A percentile compares a stretch with the other conserved stretches of the same genome.
These are phyloP conservation scores for Xylariaceae sp. DNA, from an alignment of 2,329 filamentous ascomycete genomes.

Conservation along the genomic window DNA sequence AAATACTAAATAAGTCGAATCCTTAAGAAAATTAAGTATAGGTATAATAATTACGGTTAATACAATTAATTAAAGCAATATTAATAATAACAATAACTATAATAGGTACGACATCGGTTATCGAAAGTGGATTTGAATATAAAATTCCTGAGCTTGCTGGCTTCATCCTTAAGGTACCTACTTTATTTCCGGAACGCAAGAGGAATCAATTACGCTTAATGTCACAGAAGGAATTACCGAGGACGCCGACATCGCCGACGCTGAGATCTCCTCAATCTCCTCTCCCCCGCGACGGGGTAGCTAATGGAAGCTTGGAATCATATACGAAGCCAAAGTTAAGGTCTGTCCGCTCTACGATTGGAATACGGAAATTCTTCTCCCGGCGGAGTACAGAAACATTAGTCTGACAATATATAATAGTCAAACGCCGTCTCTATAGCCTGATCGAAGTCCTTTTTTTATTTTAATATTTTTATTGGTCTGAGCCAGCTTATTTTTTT, in stretches of 20 bases:
- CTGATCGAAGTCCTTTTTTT: too few relatives aligned
- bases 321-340: constrained; percentile 14
- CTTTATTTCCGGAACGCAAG: constrained; percentile 19
- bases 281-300: constrained; percentile 2
- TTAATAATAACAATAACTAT: constrained; percentile 11
- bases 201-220: constrained; percentile 12
- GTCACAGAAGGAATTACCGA: too few relatives aligned
- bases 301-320: constrained; percentile 9
- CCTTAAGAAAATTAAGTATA: constrained; percentile 14
- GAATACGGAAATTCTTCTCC: constrained; percentile 23
- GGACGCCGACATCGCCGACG: too few relatives aligned
- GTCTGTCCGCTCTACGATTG: constrained; percentile 18
- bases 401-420: too few relatives aligned
- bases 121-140: constrained; percentile 30
- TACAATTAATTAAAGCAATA: constrained; percentile 17
- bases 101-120: constrained; percentile 12
- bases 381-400: constrained; percentile 19
- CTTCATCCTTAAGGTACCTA: constrained; percentile 15
- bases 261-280: constrained; percentile 18
- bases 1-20: constrained; percentile 12
- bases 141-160: constrained; percentile 28
- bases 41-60: constrained; percentile 18
- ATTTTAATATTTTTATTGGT: too few relatives aligned
- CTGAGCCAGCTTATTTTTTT: too few relatives aligned
- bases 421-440: too few relatives aligned